phyloP scores from a whole-genome alignment of 2,329 filamentous ascomycete species.

The Claviceps monticola region DNA sequence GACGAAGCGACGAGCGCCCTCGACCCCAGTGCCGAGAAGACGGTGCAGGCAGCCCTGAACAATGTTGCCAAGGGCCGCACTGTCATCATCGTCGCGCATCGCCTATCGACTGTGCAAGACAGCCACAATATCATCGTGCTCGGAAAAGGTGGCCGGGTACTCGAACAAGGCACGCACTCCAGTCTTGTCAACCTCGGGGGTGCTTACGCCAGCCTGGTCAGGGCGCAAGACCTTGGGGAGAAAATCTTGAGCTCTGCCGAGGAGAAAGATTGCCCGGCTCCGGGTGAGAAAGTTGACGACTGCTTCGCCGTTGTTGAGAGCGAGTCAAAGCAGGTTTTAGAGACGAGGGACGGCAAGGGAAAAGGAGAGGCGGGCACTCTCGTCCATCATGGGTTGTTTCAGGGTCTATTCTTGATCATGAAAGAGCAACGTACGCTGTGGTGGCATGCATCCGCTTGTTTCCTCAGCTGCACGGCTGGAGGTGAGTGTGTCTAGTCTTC shows the following conservation, averaged over 20 bases:
- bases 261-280: slow-evolving; percentile 3
- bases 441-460: slow-evolving; percentile 9
- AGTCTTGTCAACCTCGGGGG: slow-evolving; percentile 34
- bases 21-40: slow-evolving; percentile 30
- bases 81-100: slow-evolving; percentile 51
- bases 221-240: slow-evolving; percentile 24
- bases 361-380: background rate
- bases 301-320: background rate
- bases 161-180: slow-evolving; percentile 50
- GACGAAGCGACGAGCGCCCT: slow-evolving; percentile 56
- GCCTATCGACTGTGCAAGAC: slow-evolving; percentile 42
- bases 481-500: slow-evolving; percentile 9
- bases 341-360: background rate
- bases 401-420: slow-evolving; percentile 16
- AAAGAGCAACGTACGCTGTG: slow-evolving; percentile 18
- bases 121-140: slow-evolving; percentile 56
- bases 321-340: background rate
- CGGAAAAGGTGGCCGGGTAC: slow-evolving; percentile 36
- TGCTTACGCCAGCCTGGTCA: slow-evolving; percentile 38
- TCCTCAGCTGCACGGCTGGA: slow-evolving; percentile 13
- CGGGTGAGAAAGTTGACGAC: slow-evolving; percentile 6
- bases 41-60: slow-evolving; percentile 43
- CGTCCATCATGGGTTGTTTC: slow-evolving; percentile 13
- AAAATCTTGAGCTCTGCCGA: background rate
- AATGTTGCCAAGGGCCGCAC: slow-evolving; percentile 42